A percentile compares a stretch with the other conserved stretches of the same genome.
Evolutionary conservation across 805 yeast species (phyloP).

Genomic region (Pichia exigua): DNA sequence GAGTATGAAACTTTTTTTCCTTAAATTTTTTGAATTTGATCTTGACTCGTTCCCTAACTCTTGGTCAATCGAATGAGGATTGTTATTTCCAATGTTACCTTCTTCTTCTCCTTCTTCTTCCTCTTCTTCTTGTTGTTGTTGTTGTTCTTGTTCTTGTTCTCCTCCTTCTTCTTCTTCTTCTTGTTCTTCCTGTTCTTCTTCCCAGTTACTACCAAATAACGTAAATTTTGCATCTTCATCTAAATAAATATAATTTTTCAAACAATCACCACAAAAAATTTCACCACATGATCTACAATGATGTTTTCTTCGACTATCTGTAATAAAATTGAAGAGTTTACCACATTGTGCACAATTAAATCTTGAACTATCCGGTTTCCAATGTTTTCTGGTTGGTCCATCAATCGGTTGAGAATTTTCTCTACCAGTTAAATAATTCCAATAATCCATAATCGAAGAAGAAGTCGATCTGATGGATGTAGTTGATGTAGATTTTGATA

Average conservation of each 20-base stretch:
- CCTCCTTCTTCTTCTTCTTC: conserved; percentile 11
- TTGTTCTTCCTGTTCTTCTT: too few species aligned
- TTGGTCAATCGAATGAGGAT: not conserved
- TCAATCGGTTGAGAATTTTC: conserved; percentile 5
- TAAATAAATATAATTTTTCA: conserved; percentile 28
- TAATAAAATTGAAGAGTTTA: conserved; percentile 60
- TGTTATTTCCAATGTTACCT: conserved; percentile 3
- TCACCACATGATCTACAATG: conserved; percentile 36
- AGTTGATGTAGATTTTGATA: conserved; percentile 13
- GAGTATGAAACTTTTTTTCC: not conserved
- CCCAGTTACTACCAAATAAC: conserved; percentile 23
- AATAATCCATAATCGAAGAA: conserved; percentile 22
- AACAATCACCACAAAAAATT: conserved; percentile 33
- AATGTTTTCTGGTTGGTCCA: conserved; percentile 53
- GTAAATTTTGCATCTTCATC: conserved; percentile 30
- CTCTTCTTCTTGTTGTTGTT: too few species aligned
- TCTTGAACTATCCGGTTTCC: conserved; percentile 67
- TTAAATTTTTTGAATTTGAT: not conserved
- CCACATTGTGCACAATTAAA: conserved; percentile 62
- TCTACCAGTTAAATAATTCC: conserved; percentile 18
- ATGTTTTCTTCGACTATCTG: conserved; percentile 49
- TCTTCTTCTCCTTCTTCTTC: conserved; percentile 12
- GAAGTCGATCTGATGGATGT: conserved; percentile 19
- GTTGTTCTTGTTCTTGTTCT: too few species aligned
- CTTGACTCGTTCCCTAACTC: not conserved